These are phyloP conservation scores for Trypethelium eluteriae DNA, from an alignment of 495 filamentous ascomycete genomes.

Conservation along the genomic window DNA sequence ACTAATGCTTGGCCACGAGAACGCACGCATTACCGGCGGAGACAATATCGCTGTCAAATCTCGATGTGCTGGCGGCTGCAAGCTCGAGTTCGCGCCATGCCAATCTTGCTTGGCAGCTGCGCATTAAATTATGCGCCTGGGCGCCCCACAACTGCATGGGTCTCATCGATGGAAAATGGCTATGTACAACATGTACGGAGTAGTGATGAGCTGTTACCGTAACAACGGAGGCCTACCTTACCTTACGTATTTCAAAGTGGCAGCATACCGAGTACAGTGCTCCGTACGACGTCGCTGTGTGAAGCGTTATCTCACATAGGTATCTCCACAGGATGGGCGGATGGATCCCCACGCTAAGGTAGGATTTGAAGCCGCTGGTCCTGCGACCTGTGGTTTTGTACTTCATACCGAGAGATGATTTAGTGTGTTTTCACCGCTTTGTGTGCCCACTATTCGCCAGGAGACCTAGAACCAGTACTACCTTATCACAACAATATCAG, in stretches of 20 bases:
- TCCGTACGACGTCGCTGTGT: too few species aligned
- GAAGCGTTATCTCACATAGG: too few species aligned
- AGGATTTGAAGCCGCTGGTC: too few species aligned
- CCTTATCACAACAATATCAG: not conserved
- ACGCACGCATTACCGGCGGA: not conserved
- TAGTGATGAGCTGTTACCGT: not conserved
- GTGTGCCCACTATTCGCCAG: not conserved
- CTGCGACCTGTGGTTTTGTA: too few species aligned
- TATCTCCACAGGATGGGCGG: too few species aligned
- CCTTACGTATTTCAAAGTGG: too few species aligned
- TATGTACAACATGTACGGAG: not conserved
- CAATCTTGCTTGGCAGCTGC: not conserved
- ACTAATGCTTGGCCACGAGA: constrained; percentile 11
- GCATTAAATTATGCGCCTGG: not conserved
- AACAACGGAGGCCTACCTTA: not conserved
- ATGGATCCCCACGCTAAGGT: too few species aligned
- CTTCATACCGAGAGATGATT: too few species aligned
- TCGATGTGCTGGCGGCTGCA: not conserved
- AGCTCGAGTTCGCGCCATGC: not conserved
- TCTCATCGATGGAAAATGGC: not conserved
- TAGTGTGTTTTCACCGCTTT: too few species aligned
- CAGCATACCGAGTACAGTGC: too few species aligned
- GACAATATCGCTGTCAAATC: not conserved
- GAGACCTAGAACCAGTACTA: not conserved
- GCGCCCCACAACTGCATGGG: not conserved